Conservation (phyloP, 2,329 filamentous ascomycete genomes). For the Tothia fuscella region DNA sequence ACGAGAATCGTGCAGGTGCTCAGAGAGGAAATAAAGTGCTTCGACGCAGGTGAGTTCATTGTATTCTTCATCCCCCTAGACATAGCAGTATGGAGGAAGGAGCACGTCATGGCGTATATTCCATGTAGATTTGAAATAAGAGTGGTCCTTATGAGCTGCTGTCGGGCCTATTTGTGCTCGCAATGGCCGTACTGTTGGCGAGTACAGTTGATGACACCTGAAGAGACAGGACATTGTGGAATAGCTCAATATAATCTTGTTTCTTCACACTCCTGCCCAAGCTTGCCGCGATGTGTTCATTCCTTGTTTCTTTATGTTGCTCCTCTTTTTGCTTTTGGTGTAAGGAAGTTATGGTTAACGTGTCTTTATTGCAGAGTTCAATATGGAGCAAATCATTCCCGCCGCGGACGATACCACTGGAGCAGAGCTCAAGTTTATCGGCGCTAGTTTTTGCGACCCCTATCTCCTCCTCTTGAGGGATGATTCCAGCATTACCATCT, state of each 20-base stretch:
- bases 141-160: too few species aligned
- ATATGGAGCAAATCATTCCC: constrained; percentile 79
- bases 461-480: constrained; percentile 76
- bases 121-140: too few species aligned
- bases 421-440: constrained; percentile 64
- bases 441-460: constrained; percentile 75
- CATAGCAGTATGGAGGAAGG: too few species aligned
- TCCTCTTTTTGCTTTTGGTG: neutral
- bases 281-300: constrained; percentile 1
- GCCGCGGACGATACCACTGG: constrained; percentile 87
- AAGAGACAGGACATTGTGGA: too few species aligned
- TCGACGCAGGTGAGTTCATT: constrained; percentile 80
- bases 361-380: constrained; percentile 45
- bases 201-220: too few species aligned
- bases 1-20: constrained; percentile 79
- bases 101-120: too few species aligned
- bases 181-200: too few species aligned
- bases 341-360: neutral
- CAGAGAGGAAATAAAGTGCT: constrained; percentile 76
- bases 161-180: too few species aligned
- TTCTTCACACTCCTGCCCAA: constrained; percentile 3
- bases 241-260: constrained; percentile 8
- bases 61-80: too few species aligned
- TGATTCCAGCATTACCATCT: constrained; percentile 67
- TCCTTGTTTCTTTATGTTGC: neutral